Evolutionary conservation across 352 stramenopile species (phyloP).

Genomic region (Phytophthora citricola): DNA sequence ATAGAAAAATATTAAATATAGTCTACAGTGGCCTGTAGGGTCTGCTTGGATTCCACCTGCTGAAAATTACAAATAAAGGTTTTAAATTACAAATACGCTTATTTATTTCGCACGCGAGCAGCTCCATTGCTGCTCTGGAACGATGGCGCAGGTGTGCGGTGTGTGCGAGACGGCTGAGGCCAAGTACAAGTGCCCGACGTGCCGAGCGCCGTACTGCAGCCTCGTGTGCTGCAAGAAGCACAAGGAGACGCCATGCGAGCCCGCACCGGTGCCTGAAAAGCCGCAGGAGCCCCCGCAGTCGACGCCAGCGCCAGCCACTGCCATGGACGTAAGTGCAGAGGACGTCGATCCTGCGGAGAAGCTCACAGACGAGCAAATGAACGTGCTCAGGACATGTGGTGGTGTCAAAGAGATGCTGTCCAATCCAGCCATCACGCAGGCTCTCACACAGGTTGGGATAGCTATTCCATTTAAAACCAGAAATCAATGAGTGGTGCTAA

Average conservation of each 20-base stretch:
- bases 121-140: conserved; percentile 18
- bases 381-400: conserved; percentile 37
- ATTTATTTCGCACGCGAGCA: too few relatives aligned
- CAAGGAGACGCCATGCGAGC: conserved; percentile 71
- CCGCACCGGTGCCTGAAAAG: conserved; percentile 15
- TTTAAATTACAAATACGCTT: conserved; percentile 1
- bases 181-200: conserved; percentile 89
- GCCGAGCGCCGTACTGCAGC: conserved; percentile 77
- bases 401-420: conserved; percentile 50
- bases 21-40: background rate
- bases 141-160: conserved; percentile 57
- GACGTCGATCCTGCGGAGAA: conserved; percentile 44
- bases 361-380: conserved; percentile 64
- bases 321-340: conserved; percentile 42
- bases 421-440: conserved; percentile 54
- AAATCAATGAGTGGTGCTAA: background rate
- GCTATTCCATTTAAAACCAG: background rate
- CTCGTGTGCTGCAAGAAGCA: conserved; percentile 82
- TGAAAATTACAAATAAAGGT: conserved; percentile 2
- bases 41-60: conserved; percentile 17
- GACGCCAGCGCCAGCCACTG: conserved; percentile 10
- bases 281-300: conserved; percentile 13
- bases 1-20: background rate
- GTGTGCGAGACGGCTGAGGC: conserved; percentile 58
- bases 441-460: conserved; percentile 56